Evolutionary conservation across 306 rosid species (phyloP).

Genomic region (Senna tora): DNA sequence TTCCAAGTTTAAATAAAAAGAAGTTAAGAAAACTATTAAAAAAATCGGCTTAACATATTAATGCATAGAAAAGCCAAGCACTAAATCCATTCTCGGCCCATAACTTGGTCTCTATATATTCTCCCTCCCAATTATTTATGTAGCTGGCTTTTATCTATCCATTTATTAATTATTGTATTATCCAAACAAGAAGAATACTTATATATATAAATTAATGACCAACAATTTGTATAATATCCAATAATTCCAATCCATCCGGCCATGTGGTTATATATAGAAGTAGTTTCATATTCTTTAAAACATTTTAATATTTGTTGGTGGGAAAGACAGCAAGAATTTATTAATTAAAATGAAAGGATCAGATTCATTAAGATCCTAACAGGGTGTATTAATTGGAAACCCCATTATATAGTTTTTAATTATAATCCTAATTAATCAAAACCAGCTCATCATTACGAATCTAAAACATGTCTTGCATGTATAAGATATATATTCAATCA

Average conservation of each 20-base stretch:
- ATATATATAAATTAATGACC: not conserved
- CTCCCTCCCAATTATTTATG: not conserved
- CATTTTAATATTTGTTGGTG: not conserved
- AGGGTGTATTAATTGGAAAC: not conserved
- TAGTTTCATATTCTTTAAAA: too few species aligned
- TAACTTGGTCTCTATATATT: not conserved
- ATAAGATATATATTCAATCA: not conserved
- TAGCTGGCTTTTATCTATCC: not conserved
- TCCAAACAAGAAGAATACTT: not conserved
- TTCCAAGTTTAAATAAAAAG: too few species aligned
- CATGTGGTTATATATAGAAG: not conserved
- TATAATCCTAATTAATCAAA: not conserved
- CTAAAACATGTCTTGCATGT: conserved; percentile 13
- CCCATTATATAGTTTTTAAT: not conserved
- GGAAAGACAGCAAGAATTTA: not conserved
- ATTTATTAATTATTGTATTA: not conserved
- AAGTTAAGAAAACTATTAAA: too few species aligned
- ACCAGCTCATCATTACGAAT: conserved; percentile 9
- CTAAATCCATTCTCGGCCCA: too few species aligned
- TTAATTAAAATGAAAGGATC: not conserved
- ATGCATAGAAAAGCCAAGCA: too few species aligned
- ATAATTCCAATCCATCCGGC: conserved; percentile 1
- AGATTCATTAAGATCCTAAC: not conserved
- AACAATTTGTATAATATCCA: not conserved
- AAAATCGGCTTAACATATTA: too few species aligned